Conservation (phyloP, 148 eudicot genomes). For the Spergularia bocconei region DNA sequence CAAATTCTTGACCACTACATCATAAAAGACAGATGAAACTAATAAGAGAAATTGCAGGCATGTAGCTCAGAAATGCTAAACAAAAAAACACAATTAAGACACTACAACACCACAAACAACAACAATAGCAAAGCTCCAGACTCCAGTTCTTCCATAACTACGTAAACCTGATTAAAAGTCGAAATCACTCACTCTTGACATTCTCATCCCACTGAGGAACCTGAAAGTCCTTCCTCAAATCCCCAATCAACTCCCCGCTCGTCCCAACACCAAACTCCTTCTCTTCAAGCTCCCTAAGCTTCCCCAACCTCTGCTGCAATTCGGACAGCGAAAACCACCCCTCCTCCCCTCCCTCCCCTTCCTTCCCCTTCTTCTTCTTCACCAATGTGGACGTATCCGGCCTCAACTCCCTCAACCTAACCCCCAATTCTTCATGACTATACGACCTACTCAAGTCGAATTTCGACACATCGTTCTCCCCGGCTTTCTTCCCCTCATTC, state of each 20-base stretch:
- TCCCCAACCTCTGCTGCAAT: constrained; percentile 54
- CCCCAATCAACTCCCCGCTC: background rate
- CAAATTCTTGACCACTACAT: no score
- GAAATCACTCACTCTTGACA: no score
- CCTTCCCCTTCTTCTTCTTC: constrained; percentile 11
- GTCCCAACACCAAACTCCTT: background rate
- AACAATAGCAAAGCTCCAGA: no score
- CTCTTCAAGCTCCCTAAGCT: constrained; percentile 47
- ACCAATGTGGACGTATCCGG: constrained; percentile 22
- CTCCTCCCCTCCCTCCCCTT: constrained; percentile 10
- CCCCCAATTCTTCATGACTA: constrained; percentile 43
- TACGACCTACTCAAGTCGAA: constrained; percentile 32
- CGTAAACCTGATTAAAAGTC: no score
- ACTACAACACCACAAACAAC: no score
- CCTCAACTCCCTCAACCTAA: constrained; percentile 56
- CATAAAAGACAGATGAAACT: no score
- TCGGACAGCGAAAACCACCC: constrained; percentile 55
- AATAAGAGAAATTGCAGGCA: no score
- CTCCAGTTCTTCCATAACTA: no score
- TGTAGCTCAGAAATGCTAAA: no score
- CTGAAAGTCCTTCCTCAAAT: constrained; percentile 32
- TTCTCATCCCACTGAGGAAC: no score
- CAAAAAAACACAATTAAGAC: no score
- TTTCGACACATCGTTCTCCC: constrained; percentile 6
- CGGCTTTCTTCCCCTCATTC: background rate